Conservation (phyloP, 192 early-diverging fungal species). For the Phycomyces blakesleeanus region DNA sequence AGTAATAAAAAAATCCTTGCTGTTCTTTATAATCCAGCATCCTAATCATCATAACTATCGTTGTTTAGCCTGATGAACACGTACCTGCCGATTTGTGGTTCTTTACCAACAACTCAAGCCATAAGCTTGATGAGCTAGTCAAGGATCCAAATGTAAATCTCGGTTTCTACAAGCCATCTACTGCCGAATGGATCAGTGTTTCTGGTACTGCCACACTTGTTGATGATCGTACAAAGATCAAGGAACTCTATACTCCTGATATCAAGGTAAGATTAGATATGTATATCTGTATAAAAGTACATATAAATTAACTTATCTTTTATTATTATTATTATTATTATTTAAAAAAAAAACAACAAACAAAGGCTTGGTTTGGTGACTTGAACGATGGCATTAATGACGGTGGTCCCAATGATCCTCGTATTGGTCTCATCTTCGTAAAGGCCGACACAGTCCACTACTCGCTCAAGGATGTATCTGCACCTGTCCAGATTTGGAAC, state of each 20-base stretch:
- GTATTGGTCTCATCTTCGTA: constrained; percentile 41
- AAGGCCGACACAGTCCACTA: constrained; percentile 36
- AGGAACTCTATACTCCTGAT: constrained; percentile 35
- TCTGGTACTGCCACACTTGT: constrained; percentile 36
- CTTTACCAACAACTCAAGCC: constrained; percentile 39
- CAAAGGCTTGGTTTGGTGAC: constrained; percentile 45
- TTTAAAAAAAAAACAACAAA: too few relatives aligned
- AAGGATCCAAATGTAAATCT: constrained; percentile 44
- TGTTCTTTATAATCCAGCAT: background rate
- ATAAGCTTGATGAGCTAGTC: constrained; percentile 44
- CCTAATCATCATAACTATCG: too few relatives aligned
- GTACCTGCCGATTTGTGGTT: constrained; percentile 44
- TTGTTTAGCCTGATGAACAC: constrained; percentile 10
- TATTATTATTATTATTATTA: background rate
- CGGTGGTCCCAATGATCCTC: constrained; percentile 43
- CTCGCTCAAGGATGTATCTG: constrained; percentile 9
- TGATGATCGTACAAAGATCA: constrained; percentile 39
- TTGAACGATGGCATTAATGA: constrained; percentile 43
- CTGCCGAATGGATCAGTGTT: constrained; percentile 43
- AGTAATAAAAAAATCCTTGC: background rate
- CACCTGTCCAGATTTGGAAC: constrained; percentile 22
- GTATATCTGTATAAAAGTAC: too few relatives aligned
- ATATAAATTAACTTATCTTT: background rate
- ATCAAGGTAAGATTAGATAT: constrained; percentile 19
- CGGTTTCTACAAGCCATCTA: constrained; percentile 31